Evolutionary conservation across 441 rosid species (phyloP), one percentile per base, ranked within the genome.

Genomic region (Syzygium malaccense): DNA sequence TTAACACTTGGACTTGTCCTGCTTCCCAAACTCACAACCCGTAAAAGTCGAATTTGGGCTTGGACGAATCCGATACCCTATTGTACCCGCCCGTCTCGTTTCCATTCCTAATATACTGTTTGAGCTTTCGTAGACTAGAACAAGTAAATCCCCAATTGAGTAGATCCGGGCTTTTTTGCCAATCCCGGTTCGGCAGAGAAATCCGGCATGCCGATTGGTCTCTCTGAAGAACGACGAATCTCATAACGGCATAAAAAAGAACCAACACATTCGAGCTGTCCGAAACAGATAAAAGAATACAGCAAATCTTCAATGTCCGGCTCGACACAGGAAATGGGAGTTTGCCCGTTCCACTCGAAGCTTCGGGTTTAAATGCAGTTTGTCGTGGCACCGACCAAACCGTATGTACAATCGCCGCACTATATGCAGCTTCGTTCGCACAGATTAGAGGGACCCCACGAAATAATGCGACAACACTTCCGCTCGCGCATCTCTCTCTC

Each of bases 131-230:
- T 64, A 30, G 12, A 9, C 15, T 14, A 64, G 11, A 64, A 64
- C 3, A 14, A 17, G 10, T 17, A 2, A 1, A 66, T 28, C 2
- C 13, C 0, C 2, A 8, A 32, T 26, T 0, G 1, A 30, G 17
- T 32, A 32, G 25, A 66, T 66, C 12, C 0, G 0, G 6, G 6
- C 75, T 66, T 66, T 19, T 66, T 32, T 17, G 8, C 25, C 3
- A 0, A 66, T 66, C 41, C 6, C 0, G 2, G 10, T 17, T 66
- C 2, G 0, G 75, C 0, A 30, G 10, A 64, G 71, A 30, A 64
- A 64, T 64, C 5, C 0, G 23, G 48, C 26, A 28, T 2, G 79
- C 13, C 26, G 26, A 33, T 3, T 0, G 4, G 25, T 68, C 79
- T 68, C 48, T 68, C 4, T 0, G 14, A 18, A 68, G 33, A 68